Conservation (phyloP, 768 basidiomycete species). For the Leccinum subgranulosum region DNA sequence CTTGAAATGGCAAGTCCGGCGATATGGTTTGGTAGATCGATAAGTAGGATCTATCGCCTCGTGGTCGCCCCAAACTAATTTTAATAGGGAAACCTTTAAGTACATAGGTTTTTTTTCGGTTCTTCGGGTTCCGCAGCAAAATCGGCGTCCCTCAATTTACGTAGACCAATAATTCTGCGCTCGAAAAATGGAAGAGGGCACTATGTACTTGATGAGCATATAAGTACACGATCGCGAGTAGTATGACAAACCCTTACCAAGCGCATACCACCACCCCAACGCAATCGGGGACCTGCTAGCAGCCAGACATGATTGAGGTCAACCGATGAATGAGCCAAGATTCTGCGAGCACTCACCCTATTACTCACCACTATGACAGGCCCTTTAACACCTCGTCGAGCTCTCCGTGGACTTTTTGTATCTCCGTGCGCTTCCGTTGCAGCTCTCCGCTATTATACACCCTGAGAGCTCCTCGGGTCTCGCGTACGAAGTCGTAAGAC, state of each 20-base stretch:
- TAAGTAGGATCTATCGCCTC: conserved; percentile 12
- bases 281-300: background rate
- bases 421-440: conserved; percentile 47
- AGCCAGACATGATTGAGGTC: background rate
- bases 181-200: no score
- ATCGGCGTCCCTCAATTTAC: no score
- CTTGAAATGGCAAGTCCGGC: conserved; percentile 21
- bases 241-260: background rate
- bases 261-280: no score
- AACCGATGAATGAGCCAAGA: background rate
- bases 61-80: conserved; percentile 4
- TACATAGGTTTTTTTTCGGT: background rate
- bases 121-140: no score
- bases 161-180: no score
- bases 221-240: no score
- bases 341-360: conserved; percentile 9
- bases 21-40: conserved; percentile 16
- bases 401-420: conserved; percentile 54
- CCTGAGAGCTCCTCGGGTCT: conserved; percentile 54
- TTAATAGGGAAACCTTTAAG: background rate
- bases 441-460: conserved; percentile 44
- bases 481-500: conserved; percentile 59
- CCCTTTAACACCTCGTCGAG: conserved; percentile 51
- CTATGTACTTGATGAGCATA: no score
- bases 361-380: conserved; percentile 12